Evolutionary conservation across 305 asterid genomes (phyloP), one percentile per base, ranked within the genome.

Genomic region (Striga hermonthica): DNA sequence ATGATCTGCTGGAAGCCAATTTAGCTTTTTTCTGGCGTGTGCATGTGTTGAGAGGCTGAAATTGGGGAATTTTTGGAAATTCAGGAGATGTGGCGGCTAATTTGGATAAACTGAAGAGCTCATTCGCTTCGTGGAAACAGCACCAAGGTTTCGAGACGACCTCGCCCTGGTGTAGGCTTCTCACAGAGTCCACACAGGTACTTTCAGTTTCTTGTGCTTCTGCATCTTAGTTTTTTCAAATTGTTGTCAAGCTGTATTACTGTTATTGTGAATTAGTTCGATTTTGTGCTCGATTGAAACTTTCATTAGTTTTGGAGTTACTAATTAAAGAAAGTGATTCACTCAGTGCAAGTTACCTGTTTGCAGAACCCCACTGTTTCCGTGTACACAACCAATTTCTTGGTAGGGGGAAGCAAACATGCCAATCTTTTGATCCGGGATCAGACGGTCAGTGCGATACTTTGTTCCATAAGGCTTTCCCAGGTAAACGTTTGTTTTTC

Each of bases 101-200:
- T 3, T 83, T 67, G 72, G 92, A 84, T 39, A 87, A 81, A 72
- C 75, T 86, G 4, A 80, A 82, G 81, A 82, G 86, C 70, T 75
- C 90, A 2, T 67, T 78, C 39, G 40, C 81, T 62, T 71, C 86
- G 57, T 80, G 84, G 91, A 87, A 87, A 76, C 82, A 74, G 55
- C 71, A 74, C 54, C 90, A 75, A 69, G 83, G 82, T 60, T 77
- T 50, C 44, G 86, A 88, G 63, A 82, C 81, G 12, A 68, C 77
- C 13, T 71, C 87, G 3, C 95, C 97, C 16, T 90, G 97, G 97
- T 81, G 96, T 70, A 81, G 85, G 76, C 91, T 90, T 65, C 80
- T 90, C 36, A 60, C 96, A 3, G 86, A 84, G 76, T 64, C 83
- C 13, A 76, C 86, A 3, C 90, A 82, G 96, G 96, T 90, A 69